Base-by-base conservation (phyloP, 148 eudicot species). In the Simmondsia chinensis region DNA sequence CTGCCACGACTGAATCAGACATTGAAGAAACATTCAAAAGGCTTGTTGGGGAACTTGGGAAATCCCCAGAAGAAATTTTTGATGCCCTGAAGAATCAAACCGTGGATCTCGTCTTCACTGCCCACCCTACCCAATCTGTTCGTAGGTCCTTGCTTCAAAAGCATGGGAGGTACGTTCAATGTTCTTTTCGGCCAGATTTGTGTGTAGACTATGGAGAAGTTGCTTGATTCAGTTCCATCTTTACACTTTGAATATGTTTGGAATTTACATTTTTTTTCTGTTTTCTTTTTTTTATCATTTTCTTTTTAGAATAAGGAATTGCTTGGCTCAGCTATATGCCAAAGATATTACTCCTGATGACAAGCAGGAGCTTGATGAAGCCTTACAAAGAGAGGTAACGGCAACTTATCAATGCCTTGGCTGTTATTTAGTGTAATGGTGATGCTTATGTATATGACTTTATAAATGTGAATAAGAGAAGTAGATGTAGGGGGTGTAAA, bases 81-180 rank as follows among this genome's bases (percentile, higher is more conserved):
- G 88, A 82, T 70, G 97, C 97, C 22, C 53, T 89, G 31, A 89
- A 89, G 74, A 82, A 89, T 56, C 97, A 89, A 48, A 89, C 97
- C 15, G 95, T 89, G 7, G 95, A 85, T 68, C 74, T 89, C 39
- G 97, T 89, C 44, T 56, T 89, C 4, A 89, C 97, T 39, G 97
- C 97, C 43, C 97, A 89, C 55, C 97, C 97, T 33, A 89, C 95
- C 17, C 97, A 89, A 51, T 85, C 95, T 3, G 85, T 89, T 18
- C 73, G 95, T 23, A 66, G 97, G 68, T 89, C 97, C 14, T 70
- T 89, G 80, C 97, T 89, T 62, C 95, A 89, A 59, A 89, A 89
- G 78, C 94, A 81, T 48, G 97, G 93, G 48, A 89, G 97, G 97
- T 87, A 28, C 42, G 69, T 59, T 45, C 16, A 9, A 7, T 38